Conservation (phyloP, 257 asterid genomes). For the Capsicum rhomboideum region DNA sequence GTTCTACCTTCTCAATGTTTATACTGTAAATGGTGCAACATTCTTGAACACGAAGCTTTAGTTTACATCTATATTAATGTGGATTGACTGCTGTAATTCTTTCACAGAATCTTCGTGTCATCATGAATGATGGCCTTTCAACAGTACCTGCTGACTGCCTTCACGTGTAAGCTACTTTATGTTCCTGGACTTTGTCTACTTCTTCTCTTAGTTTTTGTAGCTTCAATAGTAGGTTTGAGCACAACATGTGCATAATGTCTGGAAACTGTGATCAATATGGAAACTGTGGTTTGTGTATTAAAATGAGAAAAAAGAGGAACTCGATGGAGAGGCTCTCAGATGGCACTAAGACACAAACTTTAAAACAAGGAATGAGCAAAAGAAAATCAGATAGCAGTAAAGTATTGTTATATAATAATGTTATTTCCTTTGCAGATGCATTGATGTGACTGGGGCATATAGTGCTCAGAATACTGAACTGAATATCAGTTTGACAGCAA, state of each 20-base stretch:
- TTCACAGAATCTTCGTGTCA: constrained; percentile 83
- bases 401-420: background rate
- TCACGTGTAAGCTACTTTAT: constrained; percentile 59
- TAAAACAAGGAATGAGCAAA: background rate
- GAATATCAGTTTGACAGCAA: constrained; percentile 94
- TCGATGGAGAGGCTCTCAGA: background rate
- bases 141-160: constrained; percentile 82
- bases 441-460: constrained; percentile 93
- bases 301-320: background rate
- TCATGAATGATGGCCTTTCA: constrained; percentile 96
- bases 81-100: constrained; percentile 22
- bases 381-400: background rate
- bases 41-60: background rate
- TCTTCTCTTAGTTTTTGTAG: background rate
- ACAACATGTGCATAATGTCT: background rate
- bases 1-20: background rate
- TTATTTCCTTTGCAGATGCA: constrained; percentile 56
- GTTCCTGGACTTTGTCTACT: background rate
- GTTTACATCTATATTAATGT: constrained; percentile 5
- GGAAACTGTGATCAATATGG: background rate
- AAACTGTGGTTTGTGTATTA: background rate
- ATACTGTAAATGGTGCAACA: background rate
- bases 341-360: background rate
- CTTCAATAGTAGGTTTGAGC: background rate
- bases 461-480: constrained; percentile 86